These are phyloP conservation scores for Senna tora DNA, from an alignment of 306 rosid genomes.

Conservation along the genomic window DNA sequence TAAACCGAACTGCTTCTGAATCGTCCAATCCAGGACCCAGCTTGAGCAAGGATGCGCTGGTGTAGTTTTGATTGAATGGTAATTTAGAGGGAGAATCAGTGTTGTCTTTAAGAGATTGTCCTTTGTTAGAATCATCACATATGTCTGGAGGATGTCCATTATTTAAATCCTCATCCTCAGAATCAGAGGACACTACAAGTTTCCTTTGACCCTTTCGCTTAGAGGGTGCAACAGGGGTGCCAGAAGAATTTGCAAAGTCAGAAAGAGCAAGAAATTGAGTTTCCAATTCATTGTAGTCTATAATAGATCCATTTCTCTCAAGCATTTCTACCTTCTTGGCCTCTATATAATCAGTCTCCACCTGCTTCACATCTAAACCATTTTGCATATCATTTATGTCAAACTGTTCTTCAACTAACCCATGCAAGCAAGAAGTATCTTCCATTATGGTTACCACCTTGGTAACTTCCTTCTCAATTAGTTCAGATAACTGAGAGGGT, in stretches of 20 bases:
- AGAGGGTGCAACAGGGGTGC: slow-evolving; percentile 45
- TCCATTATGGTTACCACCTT: slow-evolving; percentile 51
- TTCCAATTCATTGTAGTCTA: slow-evolving; percentile 52
- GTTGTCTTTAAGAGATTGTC: slow-evolving; percentile 42
- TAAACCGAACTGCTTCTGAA: slow-evolving; percentile 42
- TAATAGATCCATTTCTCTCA: slow-evolving; percentile 60
- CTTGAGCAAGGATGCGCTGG: slow-evolving; percentile 36
- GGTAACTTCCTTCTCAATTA: slow-evolving; percentile 69
- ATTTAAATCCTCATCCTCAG: slow-evolving; percentile 52
- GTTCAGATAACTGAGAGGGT: slow-evolving; percentile 74
- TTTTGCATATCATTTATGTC: slow-evolving; percentile 43
- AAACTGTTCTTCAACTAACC: slow-evolving; percentile 48
- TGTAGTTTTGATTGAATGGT: slow-evolving; percentile 38
- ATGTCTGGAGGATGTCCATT: slow-evolving; percentile 28
- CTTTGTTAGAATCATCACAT: slow-evolving; percentile 41
- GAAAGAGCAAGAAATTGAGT: slow-evolving; percentile 48
- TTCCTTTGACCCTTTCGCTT: slow-evolving; percentile 48
- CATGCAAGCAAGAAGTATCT: slow-evolving; percentile 47
- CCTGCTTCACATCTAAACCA: slow-evolving; percentile 35
- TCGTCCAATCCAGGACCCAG: slow-evolving; percentile 43
- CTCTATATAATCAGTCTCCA: slow-evolving; percentile 41
- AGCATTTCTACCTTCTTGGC: slow-evolving; percentile 63
- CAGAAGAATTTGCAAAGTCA: slow-evolving; percentile 54
- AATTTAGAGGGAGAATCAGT: slow-evolving; percentile 33
- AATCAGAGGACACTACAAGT: slow-evolving; percentile 66